Evolutionary conservation across 805 yeast genomes (phyloP).

Genomic region (Sugiyamaella smithiae): DNA sequence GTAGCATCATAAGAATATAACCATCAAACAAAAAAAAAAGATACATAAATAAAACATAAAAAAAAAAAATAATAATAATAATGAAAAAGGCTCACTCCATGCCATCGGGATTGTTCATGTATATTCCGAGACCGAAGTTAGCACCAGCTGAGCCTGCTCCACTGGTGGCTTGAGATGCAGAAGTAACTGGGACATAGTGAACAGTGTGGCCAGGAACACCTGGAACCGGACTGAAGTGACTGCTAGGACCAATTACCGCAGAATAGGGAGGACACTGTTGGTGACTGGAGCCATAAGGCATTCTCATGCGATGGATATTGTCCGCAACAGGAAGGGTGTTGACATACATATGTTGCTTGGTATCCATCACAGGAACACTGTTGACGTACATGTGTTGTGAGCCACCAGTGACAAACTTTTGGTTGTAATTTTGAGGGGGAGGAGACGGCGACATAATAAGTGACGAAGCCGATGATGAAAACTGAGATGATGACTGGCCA

Average conservation of each 20-base stretch:
- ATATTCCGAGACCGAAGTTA: constrained; percentile 7
- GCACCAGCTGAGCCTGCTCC: constrained; percentile 5
- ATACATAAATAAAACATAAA: not conserved
- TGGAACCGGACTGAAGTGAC: not conserved
- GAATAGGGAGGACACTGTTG: not conserved
- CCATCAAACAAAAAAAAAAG: not conserved
- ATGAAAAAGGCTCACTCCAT: not conserved
- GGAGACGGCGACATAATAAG: constrained; percentile 1
- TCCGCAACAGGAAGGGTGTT: not conserved
- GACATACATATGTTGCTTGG: not conserved
- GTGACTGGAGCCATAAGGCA: not conserved
- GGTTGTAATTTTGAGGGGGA: not conserved
- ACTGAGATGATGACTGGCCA: constrained; percentile 4
- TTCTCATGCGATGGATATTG: not conserved
- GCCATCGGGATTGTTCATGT: not conserved
- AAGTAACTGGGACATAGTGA: not conserved
- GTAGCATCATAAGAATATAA: not conserved
- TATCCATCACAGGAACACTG: not conserved
- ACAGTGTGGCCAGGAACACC: not conserved
- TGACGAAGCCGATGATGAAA: not conserved
- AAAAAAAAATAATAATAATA: not conserved
- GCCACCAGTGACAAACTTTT: not conserved
- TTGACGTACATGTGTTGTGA: not conserved
- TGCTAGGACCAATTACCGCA: not conserved
- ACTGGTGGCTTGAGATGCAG: not conserved